Evolutionary conservation across 345 rosid genomes (phyloP), one percentile per base, ranked within the genome.

Genomic region (Populus deltoides): DNA sequence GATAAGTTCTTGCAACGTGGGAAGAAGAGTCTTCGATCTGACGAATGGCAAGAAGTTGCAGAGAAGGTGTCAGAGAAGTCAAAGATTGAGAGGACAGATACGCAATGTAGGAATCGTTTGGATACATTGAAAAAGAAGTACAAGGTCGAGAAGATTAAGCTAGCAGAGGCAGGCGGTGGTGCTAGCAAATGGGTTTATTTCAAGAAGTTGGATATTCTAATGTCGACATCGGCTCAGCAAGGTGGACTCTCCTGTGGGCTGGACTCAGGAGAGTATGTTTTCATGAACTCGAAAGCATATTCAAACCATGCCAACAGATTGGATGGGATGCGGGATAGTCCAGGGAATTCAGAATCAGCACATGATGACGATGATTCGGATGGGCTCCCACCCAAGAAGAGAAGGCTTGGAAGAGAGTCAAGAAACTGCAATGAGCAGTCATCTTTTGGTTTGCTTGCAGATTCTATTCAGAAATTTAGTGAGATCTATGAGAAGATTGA

Each of bases 101-200:
- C 90, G 0, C 98, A 94, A 47, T 97, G 99, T 77, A 83, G 98
- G 69, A 92, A 90, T 76, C 91, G 95, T 45, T 78, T 97, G 81
- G 99, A 97, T 82, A 87, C 90, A 0, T 81, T 97, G 88, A 97
- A 97, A 90, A 94, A 94, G 86, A 97, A 92, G 90, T 97, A 94
- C 69, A 92, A 91, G 83, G 92, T 94, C 83, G 98, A 97, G 87
- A 97, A 87, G 89, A 71, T 57, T 47, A 90, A 80, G 82, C 22
- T 85, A 27, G 78, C 76, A 1, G 95, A 88, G 81, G 77, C 83
- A 0, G 86, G 89, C 4, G 80, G 81, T 33, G 75, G 75, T 69
- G 75, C 86, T 18, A 92, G 89, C 87, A 92, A 88, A 70, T 97
- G 98, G 99, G 83, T 87, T n/a, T 94, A 89, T 79, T 94, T 90